A percentile compares a stretch with the other conserved stretches of the same genome.
Conservation (phyloP, 1,284 basidiomycete genomes). For the Moesziomyces sp. region DNA sequence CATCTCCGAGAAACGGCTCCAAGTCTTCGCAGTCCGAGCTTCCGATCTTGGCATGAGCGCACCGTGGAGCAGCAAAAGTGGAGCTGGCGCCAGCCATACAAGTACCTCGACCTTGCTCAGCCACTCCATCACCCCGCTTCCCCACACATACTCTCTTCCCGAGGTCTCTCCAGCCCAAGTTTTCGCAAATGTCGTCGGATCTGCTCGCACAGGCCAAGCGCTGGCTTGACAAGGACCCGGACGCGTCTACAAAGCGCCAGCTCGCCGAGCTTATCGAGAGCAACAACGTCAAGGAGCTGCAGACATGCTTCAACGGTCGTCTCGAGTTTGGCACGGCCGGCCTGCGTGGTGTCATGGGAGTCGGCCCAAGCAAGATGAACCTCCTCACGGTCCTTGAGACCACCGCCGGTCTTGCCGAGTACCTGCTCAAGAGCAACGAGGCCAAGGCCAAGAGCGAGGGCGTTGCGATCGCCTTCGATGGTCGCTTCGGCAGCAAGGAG, state of each 20-base stretch:
- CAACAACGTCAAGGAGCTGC: constrained; percentile 40
- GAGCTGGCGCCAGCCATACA: constrained; percentile 6
- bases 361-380: constrained; percentile 59
- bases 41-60: constrained; percentile 5
- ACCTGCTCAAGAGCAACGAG: constrained; percentile 40
- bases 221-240: constrained; percentile 58
- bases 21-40: constrained; percentile 15
- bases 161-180: neutral
- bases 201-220: constrained; percentile 42
- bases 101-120: neutral
- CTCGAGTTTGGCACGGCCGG: constrained; percentile 61
- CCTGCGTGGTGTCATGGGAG: constrained; percentile 56
- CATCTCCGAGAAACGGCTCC: constrained; percentile 36
- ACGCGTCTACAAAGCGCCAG: constrained; percentile 38
- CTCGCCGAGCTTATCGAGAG: constrained; percentile 38
- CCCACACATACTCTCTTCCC: neutral
- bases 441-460: constrained; percentile 34
- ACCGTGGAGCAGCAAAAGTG: constrained; percentile 7
- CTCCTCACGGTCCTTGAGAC: constrained; percentile 58
- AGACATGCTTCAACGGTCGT: constrained; percentile 51
- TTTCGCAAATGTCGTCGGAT: constrained; percentile 17
- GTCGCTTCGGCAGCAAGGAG: constrained; percentile 53
- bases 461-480: constrained; percentile 63
- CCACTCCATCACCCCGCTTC: constrained; percentile 2
- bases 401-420: constrained; percentile 52